A percentile compares a stretch with the other conserved stretches of the same genome.
phyloP scores from a whole-genome alignment of 768 basidiomycete species.

The Rhizopogon vulgaris region DNA sequence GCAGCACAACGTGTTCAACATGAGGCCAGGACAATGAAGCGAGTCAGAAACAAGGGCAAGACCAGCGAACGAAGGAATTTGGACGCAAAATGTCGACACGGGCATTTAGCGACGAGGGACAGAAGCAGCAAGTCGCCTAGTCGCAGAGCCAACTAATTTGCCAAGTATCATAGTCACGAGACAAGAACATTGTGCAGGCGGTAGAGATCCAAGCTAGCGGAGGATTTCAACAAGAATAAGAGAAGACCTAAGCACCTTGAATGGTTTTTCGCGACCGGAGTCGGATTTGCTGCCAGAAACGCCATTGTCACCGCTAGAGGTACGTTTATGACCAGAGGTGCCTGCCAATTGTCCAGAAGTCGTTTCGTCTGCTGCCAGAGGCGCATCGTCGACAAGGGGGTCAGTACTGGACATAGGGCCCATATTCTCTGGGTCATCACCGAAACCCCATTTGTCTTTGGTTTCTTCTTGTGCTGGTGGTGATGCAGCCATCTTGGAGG shows the following conservation, averaged over 20 bases:
- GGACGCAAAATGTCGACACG: conserved; percentile 1
- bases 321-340: conserved; percentile 27
- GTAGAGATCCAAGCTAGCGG: conserved; percentile 19
- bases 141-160: not conserved
- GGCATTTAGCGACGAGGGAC: conserved; percentile 2
- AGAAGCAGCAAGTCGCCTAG: conserved; percentile 5
- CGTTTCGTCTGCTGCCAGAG: conserved; percentile 19
- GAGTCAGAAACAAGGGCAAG: conserved; percentile 37
- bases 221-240: conserved; percentile 28
- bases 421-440: conserved; percentile 42
- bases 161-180: conserved; percentile 8
- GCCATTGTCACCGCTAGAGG: conserved; percentile 34
- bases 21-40: conserved; percentile 45
- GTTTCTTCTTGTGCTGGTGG: conserved; percentile 6
- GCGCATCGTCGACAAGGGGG: conserved; percentile 39
- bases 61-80: conserved; percentile 22
- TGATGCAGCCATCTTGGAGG: conserved; percentile 12
- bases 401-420: conserved; percentile 40
- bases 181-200: conserved; percentile 9
- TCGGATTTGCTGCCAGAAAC: conserved; percentile 40
- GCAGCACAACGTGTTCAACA: conserved; percentile 61
- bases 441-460: conserved; percentile 42
- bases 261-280: conserved; percentile 62
- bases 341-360: conserved; percentile 5
- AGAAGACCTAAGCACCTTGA: conserved; percentile 82